A percentile compares a stretch with the other conserved stretches of the same genome.
These are phyloP conservation scores for Phytophthora ramorum DNA, from an alignment of 352 stramenopile genomes.

Conservation along the genomic window DNA sequence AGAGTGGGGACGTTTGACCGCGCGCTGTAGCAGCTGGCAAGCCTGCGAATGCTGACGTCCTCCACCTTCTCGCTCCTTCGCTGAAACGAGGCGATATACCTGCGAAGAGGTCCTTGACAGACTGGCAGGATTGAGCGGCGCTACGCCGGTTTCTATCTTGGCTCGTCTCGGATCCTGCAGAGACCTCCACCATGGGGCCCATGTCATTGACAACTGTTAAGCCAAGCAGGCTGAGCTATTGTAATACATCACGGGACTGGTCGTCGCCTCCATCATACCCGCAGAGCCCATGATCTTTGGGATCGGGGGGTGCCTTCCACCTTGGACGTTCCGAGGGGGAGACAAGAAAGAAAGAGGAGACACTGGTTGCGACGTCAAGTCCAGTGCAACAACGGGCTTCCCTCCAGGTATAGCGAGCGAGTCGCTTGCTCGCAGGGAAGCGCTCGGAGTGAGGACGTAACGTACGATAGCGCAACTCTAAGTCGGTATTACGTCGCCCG, in stretches of 20 bases:
- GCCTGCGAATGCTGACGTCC: conserved; percentile 6
- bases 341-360: neutral
- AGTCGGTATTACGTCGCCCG: no score
- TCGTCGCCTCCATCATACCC: no score
- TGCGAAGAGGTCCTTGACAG: neutral
- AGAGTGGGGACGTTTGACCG: neutral
- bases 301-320: no score
- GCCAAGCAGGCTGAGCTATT: no score
- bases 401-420: neutral
- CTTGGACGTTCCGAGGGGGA: no score
- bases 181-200: neutral
- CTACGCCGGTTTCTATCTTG: neutral
- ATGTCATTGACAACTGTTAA: no score
- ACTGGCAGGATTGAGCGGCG: neutral
- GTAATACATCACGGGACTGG: no score
- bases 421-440: neutral
- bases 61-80: neutral
- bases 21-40: conserved; percentile 6
- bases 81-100: neutral
- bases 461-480: no score
- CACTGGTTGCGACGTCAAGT: neutral
- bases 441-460: neutral
- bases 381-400: neutral
- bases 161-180: neutral
- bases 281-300: no score